phyloP scores from a whole-genome alignment of 2,329 filamentous ascomycete genomes.

The Sporothrix variecibatus region DNA sequence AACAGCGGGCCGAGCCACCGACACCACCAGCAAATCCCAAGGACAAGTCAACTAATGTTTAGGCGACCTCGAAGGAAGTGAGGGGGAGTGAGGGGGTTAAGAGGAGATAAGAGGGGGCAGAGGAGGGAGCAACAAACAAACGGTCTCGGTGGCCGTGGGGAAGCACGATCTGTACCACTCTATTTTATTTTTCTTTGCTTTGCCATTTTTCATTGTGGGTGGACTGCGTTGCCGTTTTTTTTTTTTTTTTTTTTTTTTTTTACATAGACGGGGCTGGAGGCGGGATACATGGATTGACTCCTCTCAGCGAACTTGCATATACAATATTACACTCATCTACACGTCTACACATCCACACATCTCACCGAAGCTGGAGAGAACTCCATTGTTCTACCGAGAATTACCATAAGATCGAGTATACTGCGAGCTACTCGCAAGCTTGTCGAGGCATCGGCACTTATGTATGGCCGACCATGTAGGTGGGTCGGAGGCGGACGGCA shows the following conservation, averaged over 20 bases:
- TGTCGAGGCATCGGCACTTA: neutral
- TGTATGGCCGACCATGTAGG: neutral
- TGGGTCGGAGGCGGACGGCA: neutral
- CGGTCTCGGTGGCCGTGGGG: neutral
- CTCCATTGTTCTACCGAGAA: neutral
- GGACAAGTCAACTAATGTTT: neutral
- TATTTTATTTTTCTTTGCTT: neutral
- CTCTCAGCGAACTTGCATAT: slow-evolving; percentile 7
- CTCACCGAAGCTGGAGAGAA: neutral
- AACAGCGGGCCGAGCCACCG: slow-evolving; percentile 2
- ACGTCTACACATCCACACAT: neutral
- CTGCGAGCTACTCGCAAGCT: neutral
- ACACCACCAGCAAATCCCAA: neutral
- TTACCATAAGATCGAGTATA: neutral
- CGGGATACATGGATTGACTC: neutral
- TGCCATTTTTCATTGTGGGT: neutral
- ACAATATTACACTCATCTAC: slow-evolving; percentile 1
- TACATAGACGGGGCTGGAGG: neutral
- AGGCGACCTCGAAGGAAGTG: neutral
- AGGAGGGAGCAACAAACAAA: neutral
- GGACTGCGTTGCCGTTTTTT: neutral
- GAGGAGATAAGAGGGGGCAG: neutral
- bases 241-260: neutral
- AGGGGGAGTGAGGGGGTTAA: neutral
- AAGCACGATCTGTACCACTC: neutral